phyloP scores from a whole-genome alignment of 1,139 yeast species.

The Candida neerlandica region DNA sequence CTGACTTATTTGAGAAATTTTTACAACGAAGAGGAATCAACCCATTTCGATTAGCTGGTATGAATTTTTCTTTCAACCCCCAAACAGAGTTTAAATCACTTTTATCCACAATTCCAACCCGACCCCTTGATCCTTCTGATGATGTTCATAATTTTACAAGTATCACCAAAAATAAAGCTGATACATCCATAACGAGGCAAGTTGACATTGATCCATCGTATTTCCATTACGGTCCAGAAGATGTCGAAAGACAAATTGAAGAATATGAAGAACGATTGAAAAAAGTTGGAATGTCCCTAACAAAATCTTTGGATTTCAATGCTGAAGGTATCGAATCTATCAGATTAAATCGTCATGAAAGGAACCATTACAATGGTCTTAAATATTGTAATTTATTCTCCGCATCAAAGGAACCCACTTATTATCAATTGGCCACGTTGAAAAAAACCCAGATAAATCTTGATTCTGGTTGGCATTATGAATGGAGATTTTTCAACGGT shows the following conservation, averaged over 20 bases:
- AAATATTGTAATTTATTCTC: conserved; percentile 21
- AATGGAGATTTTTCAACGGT: conserved; percentile 42
- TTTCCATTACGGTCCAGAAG: conserved; percentile 26
- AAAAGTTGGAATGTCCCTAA: conserved; percentile 23
- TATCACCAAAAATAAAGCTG: conserved; percentile 18
- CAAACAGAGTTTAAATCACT: conserved; percentile 19
- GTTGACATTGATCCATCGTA: conserved; percentile 21
- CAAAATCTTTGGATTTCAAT: conserved; percentile 28
- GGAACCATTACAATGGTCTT: conserved; percentile 29
- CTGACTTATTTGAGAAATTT: conserved; percentile 28
- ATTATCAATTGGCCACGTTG: conserved; percentile 39
- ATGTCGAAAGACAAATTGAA: conserved; percentile 27
- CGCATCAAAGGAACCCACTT: conserved; percentile 27
- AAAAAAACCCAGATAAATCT: conserved; percentile 25
- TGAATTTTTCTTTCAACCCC: conserved; percentile 18
- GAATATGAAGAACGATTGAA: conserved; percentile 28
- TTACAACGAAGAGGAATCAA: conserved; percentile 24
- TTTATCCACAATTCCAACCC: conserved; percentile 17
- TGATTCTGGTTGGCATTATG: conserved; percentile 45
- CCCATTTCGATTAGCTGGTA: conserved; percentile 16
- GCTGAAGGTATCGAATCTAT: conserved; percentile 17
- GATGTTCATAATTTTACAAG: conserved; percentile 22
- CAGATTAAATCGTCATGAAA: conserved; percentile 23
- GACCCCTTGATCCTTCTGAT: conserved; percentile 23
- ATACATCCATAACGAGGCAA: conserved; percentile 23